Evolutionary conservation across 2,329 filamentous ascomycete species (phyloP), one percentile per base, ranked within the genome.

Genomic region (Sporothrix protearum): DNA sequence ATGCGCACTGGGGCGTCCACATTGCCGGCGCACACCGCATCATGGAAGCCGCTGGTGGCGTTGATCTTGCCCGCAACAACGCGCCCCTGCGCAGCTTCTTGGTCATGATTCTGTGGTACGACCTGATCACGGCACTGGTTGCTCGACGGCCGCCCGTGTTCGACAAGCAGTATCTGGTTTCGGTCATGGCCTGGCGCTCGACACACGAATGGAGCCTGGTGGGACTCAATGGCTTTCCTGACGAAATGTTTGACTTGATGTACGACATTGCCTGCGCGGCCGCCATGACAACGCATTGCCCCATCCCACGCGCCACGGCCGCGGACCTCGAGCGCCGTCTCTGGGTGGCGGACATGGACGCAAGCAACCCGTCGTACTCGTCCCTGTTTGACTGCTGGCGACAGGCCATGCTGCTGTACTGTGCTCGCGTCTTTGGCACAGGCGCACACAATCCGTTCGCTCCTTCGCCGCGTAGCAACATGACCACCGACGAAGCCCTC

Each of bases 191-290:
- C n/a, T 69, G 68, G 68, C 28, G 49, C 39, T 47, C 68, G 4
- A 25, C 28, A 14, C 42, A 59, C 22, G 68, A 69, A 39, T 69
- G 68, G 68, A 69, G 68, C 53, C 39, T 69, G 9, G 25, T 59
- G n/a, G 68, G 49, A 1, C 68, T 69, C 68, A 69, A 69, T 42
- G 68, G 68, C 5, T 69, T 36, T 53, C 68, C 68, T 22, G 68
- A 69, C 68, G 53, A 49, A 5, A 33, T 69, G 14, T 59, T 47
- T 25, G 53, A 36, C 8, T 22, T 47, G n/a, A 45, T 69, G 9
- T 47, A 69, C 53, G 68, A 69, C 53, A 59, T 53, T 25, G 49
- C 49, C 49, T 53, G 49, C 12, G 49, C 49, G 49, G 25, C 49
- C n/a, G n/a, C 49, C 22, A 12, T 25, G n/a, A 22, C 49, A 25